Base-by-base conservation (phyloP, 2,329 filamentous ascomycete genomes). In the Sclerotinia minor region DNA sequence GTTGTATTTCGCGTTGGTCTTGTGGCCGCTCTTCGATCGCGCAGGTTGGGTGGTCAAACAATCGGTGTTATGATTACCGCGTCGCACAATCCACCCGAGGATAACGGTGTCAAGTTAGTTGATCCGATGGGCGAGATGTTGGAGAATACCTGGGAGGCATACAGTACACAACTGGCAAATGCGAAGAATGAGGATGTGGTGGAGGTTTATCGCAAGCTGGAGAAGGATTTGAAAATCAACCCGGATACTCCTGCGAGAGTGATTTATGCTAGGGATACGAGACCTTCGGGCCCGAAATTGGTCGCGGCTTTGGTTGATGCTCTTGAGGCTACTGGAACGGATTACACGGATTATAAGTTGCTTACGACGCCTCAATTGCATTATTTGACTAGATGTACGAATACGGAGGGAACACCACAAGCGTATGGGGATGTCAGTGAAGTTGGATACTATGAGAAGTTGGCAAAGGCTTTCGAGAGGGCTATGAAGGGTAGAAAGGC, bases 121-220 rank as follows among this genome's bases (percentile, higher is more conserved):
- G 95, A 99, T 79, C 95, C 95, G 17, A 91, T 96, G 89, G 94
- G 95, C 72, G 95, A 98, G 79, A 98, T 98, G 95, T 85, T 97
- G 61, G 92, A 96, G 86, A 89, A 94, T 79, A 91, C 94, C 70
- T 99, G 95, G 95, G 95, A 99, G 81, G 83, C 84, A 49, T 89
- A 94, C 79, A 93, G 94, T 65, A 98, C 95, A 47, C 86, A 86
- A 75, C 88, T 99, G 71, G 94, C 96, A 77, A 99, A 99, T 80
- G 89, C 91, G 71, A 81, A 87, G 24, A 89, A 96, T 75, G 85
- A 92, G 72, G 86, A 88, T 63, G 87, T 98, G 50, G 85, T 87
- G 69, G 85, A 91, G 55, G 87, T 89, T 73, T 97, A 96, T 83
- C 85, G 89, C 74, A 84, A 88, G 70, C 85, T 97, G 67, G 88